Evolutionary conservation across 345 rosid species (phyloP).

Genomic region (Lumnitzera littorea): DNA sequence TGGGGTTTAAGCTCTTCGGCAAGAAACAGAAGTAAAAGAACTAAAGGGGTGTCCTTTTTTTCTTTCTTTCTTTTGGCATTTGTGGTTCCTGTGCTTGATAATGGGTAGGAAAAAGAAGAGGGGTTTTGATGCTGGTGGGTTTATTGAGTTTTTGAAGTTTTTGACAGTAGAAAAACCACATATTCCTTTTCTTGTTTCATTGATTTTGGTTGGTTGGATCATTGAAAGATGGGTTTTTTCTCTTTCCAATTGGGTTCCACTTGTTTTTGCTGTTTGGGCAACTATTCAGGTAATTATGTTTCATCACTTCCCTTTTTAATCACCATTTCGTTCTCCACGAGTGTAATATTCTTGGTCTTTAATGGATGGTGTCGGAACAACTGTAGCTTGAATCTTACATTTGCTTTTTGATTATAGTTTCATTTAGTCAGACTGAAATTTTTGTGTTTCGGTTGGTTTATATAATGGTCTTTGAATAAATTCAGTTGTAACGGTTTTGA

Average conservation of each 20-base stretch:
- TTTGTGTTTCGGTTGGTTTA: too few relatives aligned
- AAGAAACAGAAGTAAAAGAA: background rate
- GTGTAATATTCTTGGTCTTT: background rate
- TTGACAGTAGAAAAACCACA: conserved; percentile 57
- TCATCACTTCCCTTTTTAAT: background rate
- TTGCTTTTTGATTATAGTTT: too few relatives aligned
- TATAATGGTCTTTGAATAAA: too few relatives aligned
- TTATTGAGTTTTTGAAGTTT: conserved; percentile 42
- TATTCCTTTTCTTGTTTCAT: conserved; percentile 46
- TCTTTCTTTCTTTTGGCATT: background rate
- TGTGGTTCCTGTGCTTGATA: background rate
- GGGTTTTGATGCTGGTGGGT: conserved; percentile 30
- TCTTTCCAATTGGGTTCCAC: conserved; percentile 90
- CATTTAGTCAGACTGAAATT: too few relatives aligned
- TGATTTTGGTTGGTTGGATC: conserved; percentile 58
- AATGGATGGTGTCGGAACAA: too few relatives aligned
- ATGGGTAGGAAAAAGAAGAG: conserved; percentile 48
- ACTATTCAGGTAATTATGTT: conserved; percentile 56
- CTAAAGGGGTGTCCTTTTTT: background rate
- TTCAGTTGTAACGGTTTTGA: too few relatives aligned
- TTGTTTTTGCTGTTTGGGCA: conserved; percentile 83
- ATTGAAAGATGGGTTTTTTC: conserved; percentile 87
- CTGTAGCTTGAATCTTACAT: too few relatives aligned
- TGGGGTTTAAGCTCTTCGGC: background rate
- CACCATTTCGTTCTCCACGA: background rate